phyloP scores from a whole-genome alignment of 257 asterid species.

The Asclepias syriaca region DNA sequence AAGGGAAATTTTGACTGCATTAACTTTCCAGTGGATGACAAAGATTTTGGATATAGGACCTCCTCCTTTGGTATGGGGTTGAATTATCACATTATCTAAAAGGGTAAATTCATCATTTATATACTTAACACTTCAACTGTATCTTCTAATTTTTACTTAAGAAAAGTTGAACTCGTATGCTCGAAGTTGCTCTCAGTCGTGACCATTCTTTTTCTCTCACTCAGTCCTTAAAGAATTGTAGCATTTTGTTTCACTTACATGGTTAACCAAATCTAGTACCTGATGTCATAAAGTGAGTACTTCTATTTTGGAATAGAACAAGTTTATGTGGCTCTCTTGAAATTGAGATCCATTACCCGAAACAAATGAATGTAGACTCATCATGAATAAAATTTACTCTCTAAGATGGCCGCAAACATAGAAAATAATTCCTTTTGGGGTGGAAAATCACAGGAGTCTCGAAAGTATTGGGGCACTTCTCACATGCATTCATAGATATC shows the following conservation, averaged over 20 bases:
- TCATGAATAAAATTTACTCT: neutral
- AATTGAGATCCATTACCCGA: slow-evolving; percentile 1
- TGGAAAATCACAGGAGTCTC: neutral
- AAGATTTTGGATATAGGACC: no score
- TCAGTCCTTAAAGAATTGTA: neutral
- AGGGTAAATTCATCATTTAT: neutral
- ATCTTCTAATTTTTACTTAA: neutral
- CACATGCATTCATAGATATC: neutral
- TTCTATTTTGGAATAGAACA: neutral
- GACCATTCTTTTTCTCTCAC: neutral
- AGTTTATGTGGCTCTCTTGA: neutral
- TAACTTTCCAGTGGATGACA: no score
- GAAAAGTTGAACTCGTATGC: neutral
- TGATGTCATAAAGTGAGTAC: neutral
- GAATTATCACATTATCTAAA: neutral
- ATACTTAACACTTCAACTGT: neutral
- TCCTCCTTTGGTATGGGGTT: no score
- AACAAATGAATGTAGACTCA: neutral
- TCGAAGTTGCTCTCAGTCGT: neutral
- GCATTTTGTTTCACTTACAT: neutral
- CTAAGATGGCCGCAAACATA: neutral
- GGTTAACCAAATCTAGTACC: neutral
- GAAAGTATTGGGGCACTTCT: neutral
- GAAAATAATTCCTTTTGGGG: neutral
- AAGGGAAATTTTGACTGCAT: no score